These are phyloP conservation scores for Ogataea populi-albae DNA, from an alignment of 805 yeast genomes.

Conservation along the genomic window DNA sequence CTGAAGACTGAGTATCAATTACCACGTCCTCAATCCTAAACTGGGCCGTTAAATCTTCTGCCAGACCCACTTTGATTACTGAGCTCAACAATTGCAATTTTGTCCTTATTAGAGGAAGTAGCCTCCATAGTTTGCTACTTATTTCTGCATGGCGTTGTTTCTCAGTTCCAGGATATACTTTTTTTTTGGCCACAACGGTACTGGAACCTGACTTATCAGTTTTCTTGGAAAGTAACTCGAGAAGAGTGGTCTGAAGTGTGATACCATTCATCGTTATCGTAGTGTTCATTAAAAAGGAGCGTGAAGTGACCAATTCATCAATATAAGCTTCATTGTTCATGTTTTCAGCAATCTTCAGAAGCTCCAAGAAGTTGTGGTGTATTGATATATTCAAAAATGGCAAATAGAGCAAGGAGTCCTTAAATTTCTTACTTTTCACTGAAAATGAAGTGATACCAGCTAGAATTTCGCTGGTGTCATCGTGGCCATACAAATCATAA, in stretches of 20 bases:
- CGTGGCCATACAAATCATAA: slow-evolving; percentile 1
- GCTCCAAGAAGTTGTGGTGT: slow-evolving; percentile 4
- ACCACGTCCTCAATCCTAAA: slow-evolving; percentile 25
- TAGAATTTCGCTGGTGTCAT: slow-evolving; percentile 11
- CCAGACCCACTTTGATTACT: slow-evolving; percentile 12
- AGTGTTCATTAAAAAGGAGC: slow-evolving; percentile 21
- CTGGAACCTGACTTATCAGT: no score
- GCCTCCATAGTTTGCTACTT: slow-evolving; percentile 4
- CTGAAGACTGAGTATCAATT: slow-evolving; percentile 25
- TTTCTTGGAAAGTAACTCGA: slow-evolving; percentile 17
- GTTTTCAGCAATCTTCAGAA: slow-evolving; percentile 7
- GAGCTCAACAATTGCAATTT: slow-evolving; percentile 26
- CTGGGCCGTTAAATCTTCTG: slow-evolving; percentile 10
- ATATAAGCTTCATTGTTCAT: slow-evolving; percentile 12
- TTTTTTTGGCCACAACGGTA: no score
- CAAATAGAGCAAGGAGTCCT: slow-evolving; percentile 9
- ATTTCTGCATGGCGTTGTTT: background rate
- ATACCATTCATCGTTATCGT: slow-evolving; percentile 21
- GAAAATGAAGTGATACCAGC: slow-evolving; percentile 12
- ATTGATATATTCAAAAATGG: slow-evolving; percentile 18
- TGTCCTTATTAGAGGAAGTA: slow-evolving; percentile 23
- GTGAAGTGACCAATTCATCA: slow-evolving; percentile 10
- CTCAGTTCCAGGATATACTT: no score
- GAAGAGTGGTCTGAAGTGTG: slow-evolving; percentile 14
- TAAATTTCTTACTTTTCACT: background rate